Evolutionary conservation across 73 alveolate genomes (phyloP).

Genomic region (Diophrys sp.): DNA sequence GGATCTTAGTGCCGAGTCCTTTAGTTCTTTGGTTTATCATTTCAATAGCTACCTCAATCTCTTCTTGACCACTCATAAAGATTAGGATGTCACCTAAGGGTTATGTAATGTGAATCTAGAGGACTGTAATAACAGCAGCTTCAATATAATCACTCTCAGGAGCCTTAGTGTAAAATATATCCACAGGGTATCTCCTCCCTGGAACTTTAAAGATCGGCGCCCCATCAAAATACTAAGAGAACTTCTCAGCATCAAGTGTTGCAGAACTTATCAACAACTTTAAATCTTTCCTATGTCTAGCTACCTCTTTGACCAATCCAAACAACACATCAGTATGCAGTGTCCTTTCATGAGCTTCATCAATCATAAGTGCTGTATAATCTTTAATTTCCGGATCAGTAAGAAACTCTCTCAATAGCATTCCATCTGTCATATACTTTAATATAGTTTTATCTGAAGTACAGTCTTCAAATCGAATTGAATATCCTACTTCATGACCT

Average conservation of each 20-base stretch:
- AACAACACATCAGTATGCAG: slow-evolving; percentile 99
- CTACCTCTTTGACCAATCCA: slow-evolving; percentile 86
- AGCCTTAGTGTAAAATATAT: slow-evolving; percentile 92
- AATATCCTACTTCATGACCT: slow-evolving; percentile 99
- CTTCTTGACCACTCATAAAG: slow-evolving; percentile 99
- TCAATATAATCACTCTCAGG: slow-evolving; percentile 99
- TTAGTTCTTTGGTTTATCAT: slow-evolving; percentile 89
- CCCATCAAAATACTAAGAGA: slow-evolving; percentile 93
- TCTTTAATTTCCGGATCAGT: slow-evolving; percentile 75
- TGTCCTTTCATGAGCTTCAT: slow-evolving; percentile 99
- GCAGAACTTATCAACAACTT: slow-evolving; percentile 98
- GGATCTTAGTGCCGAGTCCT: slow-evolving; percentile 93
- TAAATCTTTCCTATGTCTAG: slow-evolving; percentile 86
- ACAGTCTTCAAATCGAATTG: slow-evolving; percentile 99
- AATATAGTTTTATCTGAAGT: slow-evolving; percentile 90
- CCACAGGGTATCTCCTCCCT: slow-evolving; percentile 98
- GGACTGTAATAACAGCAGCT: slow-evolving; percentile 96
- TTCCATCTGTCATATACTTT: slow-evolving; percentile 99
- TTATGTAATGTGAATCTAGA: slow-evolving; percentile 98
- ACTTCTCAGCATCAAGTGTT: slow-evolving; percentile 97
- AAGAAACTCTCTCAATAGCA: slow-evolving; percentile 93
- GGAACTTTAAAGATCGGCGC: slow-evolving; percentile 97
- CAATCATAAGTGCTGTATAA: slow-evolving; percentile 89
- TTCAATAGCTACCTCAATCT: slow-evolving; percentile 97
- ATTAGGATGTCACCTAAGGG: slow-evolving; percentile 99